Evolutionary conservation across 1,284 basidiomycete species (phyloP), one percentile per base, ranked within the genome.

Genomic region (Boletus calvinii): DNA sequence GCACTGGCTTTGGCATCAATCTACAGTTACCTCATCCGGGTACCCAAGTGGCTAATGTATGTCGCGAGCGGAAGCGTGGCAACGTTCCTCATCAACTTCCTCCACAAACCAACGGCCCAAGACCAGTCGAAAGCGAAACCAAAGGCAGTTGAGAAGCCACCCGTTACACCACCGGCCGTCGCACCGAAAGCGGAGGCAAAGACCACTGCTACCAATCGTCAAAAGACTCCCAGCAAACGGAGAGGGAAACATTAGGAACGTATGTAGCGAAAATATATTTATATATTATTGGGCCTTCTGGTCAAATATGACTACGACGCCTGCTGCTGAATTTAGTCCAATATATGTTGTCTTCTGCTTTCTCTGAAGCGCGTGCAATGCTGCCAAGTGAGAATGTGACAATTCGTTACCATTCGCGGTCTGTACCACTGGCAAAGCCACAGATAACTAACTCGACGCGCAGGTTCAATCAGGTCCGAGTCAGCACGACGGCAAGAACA

Each of bases 21-120:
- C 39, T 90, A 90, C 73, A 70, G 78, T 58, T 57, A 66, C 48
- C 56, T 77, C 45, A 65, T 71, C 46, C 64, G 65, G 34, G 56
- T 82, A 35, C 80, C 80, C 17, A 74, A 72, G 53, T 82, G 80
- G 78, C 36, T 77, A 15, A 65, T 81, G 60, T 74, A 82, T 61
- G 59, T 79, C 46, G 48, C 71, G 18, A 78, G 79, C 10, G 80
- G 80, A 24, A 64, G 63, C 18, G 8, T 77, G 45, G 81, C 74
- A n/a, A 78, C 75, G 26, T 11, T 80, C 53, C 40, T 81, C 34
- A 72, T 82, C 60, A 70, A 73, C 34, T 48, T 78, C 43, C 58
- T 81, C 45, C 80, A 82, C 49, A 70, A 59, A 18, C 64, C 67
- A 13, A 32, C 51, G 2, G 22, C 53, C 17, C 47, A 35, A 31